Evolutionary conservation across 2,329 filamentous ascomycete genomes (phyloP).

Genomic region (Fusarium secorum): DNA sequence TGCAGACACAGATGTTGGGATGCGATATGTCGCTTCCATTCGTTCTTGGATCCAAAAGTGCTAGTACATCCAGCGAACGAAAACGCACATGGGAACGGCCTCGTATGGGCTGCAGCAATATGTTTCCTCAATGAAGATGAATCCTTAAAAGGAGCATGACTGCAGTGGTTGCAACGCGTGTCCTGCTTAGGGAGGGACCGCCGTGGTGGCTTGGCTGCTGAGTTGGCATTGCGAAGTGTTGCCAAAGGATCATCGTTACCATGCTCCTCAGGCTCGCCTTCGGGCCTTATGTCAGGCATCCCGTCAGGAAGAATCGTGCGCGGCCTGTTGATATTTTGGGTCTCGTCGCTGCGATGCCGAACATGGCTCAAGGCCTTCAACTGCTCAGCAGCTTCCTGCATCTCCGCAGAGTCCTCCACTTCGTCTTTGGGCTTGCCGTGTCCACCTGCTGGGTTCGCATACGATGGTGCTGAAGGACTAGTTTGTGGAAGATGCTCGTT

Average conservation of each 20-base stretch:
- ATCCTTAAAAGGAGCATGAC: conserved; percentile 71
- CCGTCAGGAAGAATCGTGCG: conserved; percentile 53
- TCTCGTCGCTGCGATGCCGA: conserved; percentile 61
- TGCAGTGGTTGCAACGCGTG: conserved; percentile 67
- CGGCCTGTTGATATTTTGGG: conserved; percentile 41
- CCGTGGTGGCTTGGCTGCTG: conserved; percentile 51
- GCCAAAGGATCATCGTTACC: conserved; percentile 38
- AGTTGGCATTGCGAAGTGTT: conserved; percentile 37
- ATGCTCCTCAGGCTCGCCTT: conserved; percentile 50
- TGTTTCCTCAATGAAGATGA: conserved; percentile 72
- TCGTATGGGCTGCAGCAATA: conserved; percentile 72
- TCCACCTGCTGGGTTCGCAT: conserved; percentile 26
- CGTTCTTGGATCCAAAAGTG: conserved; percentile 91
- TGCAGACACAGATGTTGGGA: conserved; percentile 84
- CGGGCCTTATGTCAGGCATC: conserved; percentile 44
- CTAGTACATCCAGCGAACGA: conserved; percentile 83
- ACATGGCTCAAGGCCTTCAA: conserved; percentile 72
- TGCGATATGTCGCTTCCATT: conserved; percentile 95
- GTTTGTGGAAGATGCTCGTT: conserved; percentile 40
- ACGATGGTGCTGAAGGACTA: conserved; percentile 40
- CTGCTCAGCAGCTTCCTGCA: conserved; percentile 73
- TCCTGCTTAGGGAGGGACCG: conserved; percentile 66
- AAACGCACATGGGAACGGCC: conserved; percentile 86
- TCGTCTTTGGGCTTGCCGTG: conserved; percentile 47
- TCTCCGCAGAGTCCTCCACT: conserved; percentile 70